Base-by-base conservation (phyloP, 257 asterid species). In the Sherardia arvensis region DNA sequence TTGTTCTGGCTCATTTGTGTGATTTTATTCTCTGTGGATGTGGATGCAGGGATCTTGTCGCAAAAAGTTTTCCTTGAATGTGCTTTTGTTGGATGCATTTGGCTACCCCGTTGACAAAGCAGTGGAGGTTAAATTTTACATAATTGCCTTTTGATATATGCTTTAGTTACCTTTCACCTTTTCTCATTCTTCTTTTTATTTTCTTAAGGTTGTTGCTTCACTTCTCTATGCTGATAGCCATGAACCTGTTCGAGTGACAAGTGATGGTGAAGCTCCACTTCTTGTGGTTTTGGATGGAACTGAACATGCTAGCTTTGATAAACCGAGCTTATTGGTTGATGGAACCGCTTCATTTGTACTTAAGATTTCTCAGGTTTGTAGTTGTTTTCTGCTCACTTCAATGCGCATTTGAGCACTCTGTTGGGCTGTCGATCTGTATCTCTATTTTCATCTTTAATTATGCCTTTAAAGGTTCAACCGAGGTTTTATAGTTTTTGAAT, bases 291-390 rank as follows among this genome's bases (percentile, higher is more conserved):
- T 68, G 47, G 95, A 86, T 28, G 95, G 98, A 67, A 69, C 70
- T 64, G 98, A 91, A 78, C 81, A 68, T 66, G 79, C 78, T 78
- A 76, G 94, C 65, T 74, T 70, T 62, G 85, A 91, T 73, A 73
- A 78, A 72, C 90, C 94, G 2, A 81, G 76, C 76, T 83, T 79
- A 80, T 68, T 91, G 61, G 73, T 76, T 47, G 78, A 77, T 33
- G 95, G 96, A 3, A 90, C 81, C 65, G 85, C 95, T 74, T 83
- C 95, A 55, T 86, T 91, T 78, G 88, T 81, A 82, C 90, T 91
- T 56, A 91, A 88, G 78, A 88, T 91, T 78, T 83, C 96, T 64
- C 96, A 87, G 89, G 96, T 83, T 66, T 57, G 55, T 27, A 38
- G 53, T 56, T n/a, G 6, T 54, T 43, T 7, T 21, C 5, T 26